Base-by-base conservation (phyloP, 257 asterid genomes). In the Linaria vulgaris region DNA sequence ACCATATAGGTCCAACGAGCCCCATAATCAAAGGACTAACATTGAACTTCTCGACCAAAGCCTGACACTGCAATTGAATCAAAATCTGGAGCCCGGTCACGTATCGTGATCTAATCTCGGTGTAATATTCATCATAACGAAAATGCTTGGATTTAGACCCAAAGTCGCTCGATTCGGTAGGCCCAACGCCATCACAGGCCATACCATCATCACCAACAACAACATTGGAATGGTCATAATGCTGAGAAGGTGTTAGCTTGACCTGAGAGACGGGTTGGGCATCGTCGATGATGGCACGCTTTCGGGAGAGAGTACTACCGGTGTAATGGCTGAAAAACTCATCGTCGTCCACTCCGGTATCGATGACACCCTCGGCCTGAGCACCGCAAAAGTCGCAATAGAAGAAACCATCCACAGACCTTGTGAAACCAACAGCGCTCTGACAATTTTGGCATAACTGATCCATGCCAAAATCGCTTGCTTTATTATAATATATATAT, bases 41-140 rank as follows among this genome's bases (percentile, higher is more conserved):
- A 0, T 73, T 79, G 56, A 84, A 86, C 68, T 78, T 70, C 79
- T 88, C 90, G 61, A 91, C 90, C 80, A 91, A 76, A 56, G 86
- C 83, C 79, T 77, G 76, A 55, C 91, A 74, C 64, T 91, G 98
- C 78, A 83, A 55, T 72, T 91, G 95, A 62, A 91, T 76, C 90
- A 91, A 74, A 73, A 78, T 54, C 72, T 86, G 96, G 55, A 88
- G 47, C 17, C 96, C 98, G 23, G 23, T 56, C 73, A 82, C 63
- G 54, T 88, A 91, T 74, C 94, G 84, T 39, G 67, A 59, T 71
- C 90, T 83, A 49, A 86, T 77, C 63, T 63, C 81, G 7, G 80
- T 69, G 65, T 81, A 73, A 74, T 73, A 81, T 16, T 81, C 91
- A 7, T 76, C 86, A 30, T 74, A 80, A 56, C 68, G 75, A 63